Conservation (phyloP, 352 stramenopile genomes). For the Pythium dissimile region DNA sequence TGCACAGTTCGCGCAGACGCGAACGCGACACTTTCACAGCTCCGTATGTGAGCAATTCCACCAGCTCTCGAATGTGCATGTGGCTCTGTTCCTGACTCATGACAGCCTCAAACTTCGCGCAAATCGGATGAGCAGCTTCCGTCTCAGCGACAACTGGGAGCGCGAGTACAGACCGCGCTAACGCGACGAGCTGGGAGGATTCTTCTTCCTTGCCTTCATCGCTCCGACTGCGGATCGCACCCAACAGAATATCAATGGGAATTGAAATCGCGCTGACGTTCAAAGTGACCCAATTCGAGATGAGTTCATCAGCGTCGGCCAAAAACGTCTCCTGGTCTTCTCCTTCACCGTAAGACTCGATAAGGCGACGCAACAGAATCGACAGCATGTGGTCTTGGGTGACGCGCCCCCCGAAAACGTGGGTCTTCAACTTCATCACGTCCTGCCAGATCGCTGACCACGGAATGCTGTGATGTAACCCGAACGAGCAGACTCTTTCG, state of each 20-base stretch:
- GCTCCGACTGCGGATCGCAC: conserved; percentile 28
- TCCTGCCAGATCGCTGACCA: conserved; percentile 65
- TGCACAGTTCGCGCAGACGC: conserved; percentile 21
- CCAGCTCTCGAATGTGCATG: conserved; percentile 26
- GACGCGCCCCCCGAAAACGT: conserved; percentile 60
- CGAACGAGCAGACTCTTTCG: conserved; percentile 49
- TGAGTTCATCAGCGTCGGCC: conserved; percentile 37
- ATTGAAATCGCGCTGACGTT: conserved; percentile 41
- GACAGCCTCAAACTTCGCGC: conserved; percentile 1
- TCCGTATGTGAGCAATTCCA: conserved; percentile 59
- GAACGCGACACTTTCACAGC: conserved; percentile 37
- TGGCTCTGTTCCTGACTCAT: conserved; percentile 6
- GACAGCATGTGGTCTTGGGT: conserved; percentile 54
- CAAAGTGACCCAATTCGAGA: conserved; percentile 47
- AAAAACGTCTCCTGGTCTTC: neutral
- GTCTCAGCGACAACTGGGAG: conserved; percentile 29
- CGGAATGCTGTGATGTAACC: conserved; percentile 22
- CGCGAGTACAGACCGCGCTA: conserved; percentile 25
- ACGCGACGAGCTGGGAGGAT: conserved; percentile 22
- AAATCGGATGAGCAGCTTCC: neutral
- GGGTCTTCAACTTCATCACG: conserved; percentile 63
- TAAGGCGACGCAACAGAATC: conserved; percentile 46
- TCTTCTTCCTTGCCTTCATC: conserved; percentile 23
- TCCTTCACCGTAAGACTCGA: conserved; percentile 2
- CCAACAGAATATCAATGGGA: conserved; percentile 40